Base-by-base conservation (phyloP, 148 eudicot genomes). In the Camellia granthamiana region DNA sequence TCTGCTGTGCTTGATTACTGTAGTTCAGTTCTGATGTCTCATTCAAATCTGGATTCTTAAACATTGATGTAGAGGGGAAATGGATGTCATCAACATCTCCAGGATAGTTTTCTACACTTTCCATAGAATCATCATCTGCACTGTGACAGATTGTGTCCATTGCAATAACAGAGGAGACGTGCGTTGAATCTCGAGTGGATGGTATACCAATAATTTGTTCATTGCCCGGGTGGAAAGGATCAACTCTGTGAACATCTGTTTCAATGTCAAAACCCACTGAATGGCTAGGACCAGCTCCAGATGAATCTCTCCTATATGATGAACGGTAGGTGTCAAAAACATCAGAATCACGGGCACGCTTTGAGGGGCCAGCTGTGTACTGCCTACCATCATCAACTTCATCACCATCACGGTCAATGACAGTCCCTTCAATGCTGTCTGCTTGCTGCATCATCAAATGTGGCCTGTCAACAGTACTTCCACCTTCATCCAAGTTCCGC, bases 341-440 rank as follows among this genome's bases (percentile, higher is more conserved):
- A 79, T 90, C 88, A 75, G 80, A 80, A 19, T 92, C 95, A 76
- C 94, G 87, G 60, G 83, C 80, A 80, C 98, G 97, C 80, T 97
- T 97, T 81, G 97, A 97, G 77, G 98, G 99, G 77, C 95, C 97
- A 72, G 92, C 93, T 77, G 90, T 80, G 85, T 92, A 90, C 84
- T 91, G 92, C 64, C 89, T 83, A 76, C 91, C 90, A 85, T 91
- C 98, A 78, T 93, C 89, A 23, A 92, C 97, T 83, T 97, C 99
- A 84, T 97, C 99, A 75, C 92, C 95, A 83, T 97, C 99, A 84
- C 97, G 99, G 43, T 93, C 99, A 74, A 97, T 90, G 68, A 97
- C 93, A 67, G 98, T 90, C 69, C 98, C 99, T 84, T 97, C 99
- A 72, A 92, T 82, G 84, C 99, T 97, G 78, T 97, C 99, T 12